Evolutionary conservation across 495 filamentous ascomycete species (phyloP), one percentile per base, ranked within the genome.

Genomic region (Hypomontagnella submonticulosa): DNA sequence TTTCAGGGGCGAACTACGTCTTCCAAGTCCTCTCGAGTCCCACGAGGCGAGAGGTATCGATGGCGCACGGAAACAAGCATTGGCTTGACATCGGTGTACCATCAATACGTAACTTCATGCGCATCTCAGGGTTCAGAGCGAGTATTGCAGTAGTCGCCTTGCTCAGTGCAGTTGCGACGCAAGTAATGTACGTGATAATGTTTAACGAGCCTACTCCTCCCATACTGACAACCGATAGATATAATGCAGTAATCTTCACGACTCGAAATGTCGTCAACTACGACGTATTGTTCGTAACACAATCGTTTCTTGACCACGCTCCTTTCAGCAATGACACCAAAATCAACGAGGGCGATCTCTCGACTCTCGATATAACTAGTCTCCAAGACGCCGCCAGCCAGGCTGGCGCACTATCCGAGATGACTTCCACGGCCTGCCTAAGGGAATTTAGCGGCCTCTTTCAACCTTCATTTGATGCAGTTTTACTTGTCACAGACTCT

Each of bases 41-140:
- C 12, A 85, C 82, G 44, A 75, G 83, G 47, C 63, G 71, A 41
- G 84, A 87, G 67, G 69, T 87, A n/a, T 64, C 76, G 38, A 67
- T 66, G 20, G 83, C 83, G 9, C 84, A 86, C 61, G 41, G 53
- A 10, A 73, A 65, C 38, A 72, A 67, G 58, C 71, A 47, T n/a
- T 85, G 82, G 83, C 63, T 87, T 55, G 80, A 87, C 70, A 84
- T 85, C 38, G 83, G 83, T 9, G 69, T 83, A 30, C 81, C 79
- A 15, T 84, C 81, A 16, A 46, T 83, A 18, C 73, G 80, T 10
- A 85, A 86, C 67, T 70, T 85, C 1, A 33, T 47, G 10, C 60
- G 72, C 27, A 76, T 87, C 48, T 73, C 74, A 12, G 66, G 60
- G 41, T 69, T 69, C 12, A 59, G 81, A 59, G 73, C 73, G 18